Evolutionary conservation across 2,329 filamentous ascomycete species (phyloP).

Genomic region (Fusarium bactridioides): DNA sequence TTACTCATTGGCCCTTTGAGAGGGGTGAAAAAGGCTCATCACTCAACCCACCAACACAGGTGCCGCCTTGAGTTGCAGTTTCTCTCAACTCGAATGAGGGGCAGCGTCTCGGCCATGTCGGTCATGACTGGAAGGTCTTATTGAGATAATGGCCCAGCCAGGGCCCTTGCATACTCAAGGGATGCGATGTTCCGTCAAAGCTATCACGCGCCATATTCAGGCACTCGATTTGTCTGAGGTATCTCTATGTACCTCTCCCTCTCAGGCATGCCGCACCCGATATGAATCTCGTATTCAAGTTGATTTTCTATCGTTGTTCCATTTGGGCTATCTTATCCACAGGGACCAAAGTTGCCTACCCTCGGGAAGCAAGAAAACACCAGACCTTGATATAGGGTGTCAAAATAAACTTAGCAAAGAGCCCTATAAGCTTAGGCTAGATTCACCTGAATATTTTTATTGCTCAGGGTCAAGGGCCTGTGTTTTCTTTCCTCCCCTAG

Average conservation of each 20-base stretch:
- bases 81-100: constrained; percentile 20
- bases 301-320: not conserved
- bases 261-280: constrained; percentile 8
- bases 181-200: constrained; percentile 12
- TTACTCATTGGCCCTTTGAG: not conserved
- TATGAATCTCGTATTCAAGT: constrained; percentile 29
- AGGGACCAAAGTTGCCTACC: not conserved
- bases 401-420: too few relatives aligned
- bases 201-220: constrained; percentile 4
- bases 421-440: too few relatives aligned
- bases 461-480: too few relatives aligned
- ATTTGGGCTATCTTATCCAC: constrained; percentile 8
- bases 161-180: constrained; percentile 3
- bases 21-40: constrained; percentile 11
- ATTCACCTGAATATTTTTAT: too few relatives aligned
- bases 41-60: constrained; percentile 5
- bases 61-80: constrained; percentile 7
- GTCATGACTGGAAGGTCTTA: constrained; percentile 19
- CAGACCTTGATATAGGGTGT: too few relatives aligned
- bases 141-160: constrained; percentile 11
- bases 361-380: too few relatives aligned
- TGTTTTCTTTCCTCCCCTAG: not conserved
- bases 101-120: constrained; percentile 20
- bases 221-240: not conserved
- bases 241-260: constrained; percentile 7